Conservation (phyloP, 345 rosid genomes). For the Camelina sativa region DNA sequence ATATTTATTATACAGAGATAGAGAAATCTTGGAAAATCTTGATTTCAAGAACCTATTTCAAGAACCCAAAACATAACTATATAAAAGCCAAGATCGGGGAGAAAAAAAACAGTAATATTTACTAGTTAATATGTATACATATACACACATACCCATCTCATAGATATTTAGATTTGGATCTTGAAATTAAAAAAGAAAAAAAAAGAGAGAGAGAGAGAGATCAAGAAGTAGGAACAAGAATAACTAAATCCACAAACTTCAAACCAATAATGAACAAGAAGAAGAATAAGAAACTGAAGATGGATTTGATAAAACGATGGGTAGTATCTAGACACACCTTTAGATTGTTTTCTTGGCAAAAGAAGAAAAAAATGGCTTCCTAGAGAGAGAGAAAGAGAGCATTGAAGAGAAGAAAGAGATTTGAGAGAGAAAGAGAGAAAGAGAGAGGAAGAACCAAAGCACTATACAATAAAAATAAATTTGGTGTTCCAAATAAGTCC, state of each 20-base stretch:
- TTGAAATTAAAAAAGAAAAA: background rate
- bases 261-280: slow-evolving; percentile 20
- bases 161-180: slow-evolving; percentile 37
- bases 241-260: background rate
- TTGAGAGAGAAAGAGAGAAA: slow-evolving; percentile 24
- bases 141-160: slow-evolving; percentile 28
- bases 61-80: slow-evolving; percentile 4
- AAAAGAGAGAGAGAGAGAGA: background rate
- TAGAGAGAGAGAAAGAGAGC: slow-evolving; percentile 42
- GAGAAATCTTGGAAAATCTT: slow-evolving; percentile 13
- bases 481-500: slow-evolving; percentile 46
- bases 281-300: background rate
- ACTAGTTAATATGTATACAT: slow-evolving; percentile 10
- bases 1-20: slow-evolving; percentile 20
- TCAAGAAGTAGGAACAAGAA: slow-evolving; percentile 2
- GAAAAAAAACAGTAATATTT: slow-evolving; percentile 7
- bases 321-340: slow-evolving; percentile 27
- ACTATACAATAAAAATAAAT: slow-evolving; percentile 6
- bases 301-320: slow-evolving; percentile 11
- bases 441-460: slow-evolving; percentile 26
- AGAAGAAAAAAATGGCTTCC: slow-evolving; percentile 37
- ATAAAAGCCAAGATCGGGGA: slow-evolving; percentile 22
- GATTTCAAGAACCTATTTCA: slow-evolving; percentile 14
- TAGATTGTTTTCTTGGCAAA: slow-evolving; percentile 29
- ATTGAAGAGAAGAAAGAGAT: slow-evolving; percentile 36